Evolutionary conservation across 805 yeast genomes (phyloP).

Genomic region (Teunomyces aglyptinius): DNA sequence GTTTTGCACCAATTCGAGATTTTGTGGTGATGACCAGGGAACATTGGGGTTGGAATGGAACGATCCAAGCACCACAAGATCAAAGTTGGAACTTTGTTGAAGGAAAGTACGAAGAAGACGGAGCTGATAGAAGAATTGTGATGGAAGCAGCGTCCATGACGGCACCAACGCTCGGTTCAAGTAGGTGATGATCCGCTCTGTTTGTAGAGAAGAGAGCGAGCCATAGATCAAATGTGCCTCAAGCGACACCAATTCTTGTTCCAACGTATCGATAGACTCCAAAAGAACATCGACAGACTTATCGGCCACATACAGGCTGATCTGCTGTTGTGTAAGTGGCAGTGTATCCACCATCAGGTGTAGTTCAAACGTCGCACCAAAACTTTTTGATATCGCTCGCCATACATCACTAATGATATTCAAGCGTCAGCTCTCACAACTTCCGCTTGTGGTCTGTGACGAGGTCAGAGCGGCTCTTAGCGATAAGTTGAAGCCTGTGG

Average conservation of each 20-base stretch:
- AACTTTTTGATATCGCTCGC: not conserved
- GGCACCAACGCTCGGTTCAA: not conserved
- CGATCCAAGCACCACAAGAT: constrained; percentile 10
- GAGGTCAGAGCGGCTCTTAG: constrained; percentile 65
- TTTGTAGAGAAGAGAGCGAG: not conserved
- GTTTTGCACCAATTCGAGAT: constrained; percentile 3
- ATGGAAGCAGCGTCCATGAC: not conserved
- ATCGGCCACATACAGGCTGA: not conserved
- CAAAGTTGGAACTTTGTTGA: not conserved
- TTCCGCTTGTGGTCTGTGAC: constrained; percentile 28
- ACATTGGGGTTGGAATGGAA: constrained; percentile 26
- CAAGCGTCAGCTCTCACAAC: constrained; percentile 2
- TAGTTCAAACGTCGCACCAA: not conserved
- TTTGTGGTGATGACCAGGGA: constrained; percentile 25
- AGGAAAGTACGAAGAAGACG: constrained; percentile 1
- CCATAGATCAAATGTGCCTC: not conserved
- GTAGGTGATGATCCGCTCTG: not conserved
- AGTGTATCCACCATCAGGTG: not conserved
- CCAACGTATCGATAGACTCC: not conserved
- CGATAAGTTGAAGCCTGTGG: constrained; percentile 57
- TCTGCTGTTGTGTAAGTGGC: not conserved
- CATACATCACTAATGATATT: not conserved
- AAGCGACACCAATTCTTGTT: not conserved
- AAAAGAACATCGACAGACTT: not conserved
- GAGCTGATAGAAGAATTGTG: not conserved